Percentiles rank a stretch among this genome's conserved stretches.
These are phyloP conservation scores for Rhamnella rubrinervis DNA, from an alignment of 331 rosid genomes.

Conservation along the genomic window DNA sequence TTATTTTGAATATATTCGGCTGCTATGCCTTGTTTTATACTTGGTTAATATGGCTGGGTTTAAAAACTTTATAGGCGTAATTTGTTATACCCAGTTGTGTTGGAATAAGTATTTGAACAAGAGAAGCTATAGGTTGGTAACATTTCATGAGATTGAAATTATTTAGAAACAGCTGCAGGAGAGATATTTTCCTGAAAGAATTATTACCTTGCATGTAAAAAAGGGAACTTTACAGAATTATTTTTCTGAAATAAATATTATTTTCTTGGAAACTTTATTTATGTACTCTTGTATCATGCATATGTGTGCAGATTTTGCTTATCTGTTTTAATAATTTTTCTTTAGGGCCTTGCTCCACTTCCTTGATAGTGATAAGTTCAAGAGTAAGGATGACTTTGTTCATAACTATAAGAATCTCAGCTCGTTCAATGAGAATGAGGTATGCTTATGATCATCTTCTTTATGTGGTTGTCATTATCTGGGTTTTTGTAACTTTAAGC, in stretches of 20 bases:
- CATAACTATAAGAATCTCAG: slow-evolving; percentile 97
- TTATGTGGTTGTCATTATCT: slow-evolving; percentile 14
- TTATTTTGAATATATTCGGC: not conserved
- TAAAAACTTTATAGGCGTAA: not conserved
- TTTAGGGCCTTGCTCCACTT: slow-evolving; percentile 97
- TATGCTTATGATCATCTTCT: slow-evolving; percentile 14
- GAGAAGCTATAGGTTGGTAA: not conserved
- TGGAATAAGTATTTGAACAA: not conserved
- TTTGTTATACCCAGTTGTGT: not conserved
- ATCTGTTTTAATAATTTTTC: slow-evolving; percentile 6
- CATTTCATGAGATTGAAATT: not conserved
- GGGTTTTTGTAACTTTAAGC: slow-evolving; percentile 5
- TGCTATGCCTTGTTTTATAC: not conserved
- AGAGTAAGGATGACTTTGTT: slow-evolving; percentile 88
- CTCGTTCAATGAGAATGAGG: slow-evolving; percentile 97
- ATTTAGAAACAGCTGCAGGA: no score
- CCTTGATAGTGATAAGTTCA: slow-evolving; percentile 85
- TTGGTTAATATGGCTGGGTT: not conserved
- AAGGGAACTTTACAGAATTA: no score
- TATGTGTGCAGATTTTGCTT: slow-evolving; percentile 5
- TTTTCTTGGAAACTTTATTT: not conserved
- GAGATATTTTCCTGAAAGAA: no score
- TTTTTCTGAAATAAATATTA: no score
- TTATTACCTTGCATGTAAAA: no score
- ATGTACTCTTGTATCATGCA: not conserved